A percentile compares a stretch with the other conserved stretches of the same genome.
These are phyloP conservation scores for Microsporum ferrugineum DNA, from an alignment of 2,329 filamentous ascomycete species.

Conservation along the genomic window DNA sequence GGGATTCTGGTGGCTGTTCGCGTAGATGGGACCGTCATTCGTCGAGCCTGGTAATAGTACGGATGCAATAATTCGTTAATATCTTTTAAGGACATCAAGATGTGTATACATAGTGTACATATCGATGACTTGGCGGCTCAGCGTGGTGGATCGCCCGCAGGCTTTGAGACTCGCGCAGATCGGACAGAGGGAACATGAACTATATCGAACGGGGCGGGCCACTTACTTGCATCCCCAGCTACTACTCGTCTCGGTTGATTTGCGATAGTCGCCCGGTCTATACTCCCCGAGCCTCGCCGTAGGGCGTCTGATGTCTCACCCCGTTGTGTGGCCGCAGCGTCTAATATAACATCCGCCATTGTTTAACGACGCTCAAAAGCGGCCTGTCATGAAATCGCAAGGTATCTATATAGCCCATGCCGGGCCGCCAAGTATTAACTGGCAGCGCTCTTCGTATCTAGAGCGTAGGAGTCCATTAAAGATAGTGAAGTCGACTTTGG, in stretches of 20 bases:
- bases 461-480: not conserved
- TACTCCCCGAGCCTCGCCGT: not conserved
- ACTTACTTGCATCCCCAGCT: not conserved
- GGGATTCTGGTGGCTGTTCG: not conserved
- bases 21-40: not conserved
- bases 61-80: not conserved
- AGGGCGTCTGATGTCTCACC: not conserved
- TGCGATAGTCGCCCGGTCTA: not conserved
- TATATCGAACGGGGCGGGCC: not conserved
- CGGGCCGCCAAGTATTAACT: not conserved
- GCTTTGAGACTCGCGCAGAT: not conserved
- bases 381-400: not conserved
- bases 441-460: not conserved
- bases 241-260: not conserved
- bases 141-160: not conserved
- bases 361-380: not conserved
- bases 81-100: not conserved
- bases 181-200: not conserved
- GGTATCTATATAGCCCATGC: not conserved
- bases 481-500: not conserved
- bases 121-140: not conserved
- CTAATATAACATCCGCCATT: not conserved
- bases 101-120: not conserved
- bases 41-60: not conserved
- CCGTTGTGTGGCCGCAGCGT: not conserved